Base-by-base conservation (phyloP, 805 yeast genomes). In the Candida patagonica region DNA sequence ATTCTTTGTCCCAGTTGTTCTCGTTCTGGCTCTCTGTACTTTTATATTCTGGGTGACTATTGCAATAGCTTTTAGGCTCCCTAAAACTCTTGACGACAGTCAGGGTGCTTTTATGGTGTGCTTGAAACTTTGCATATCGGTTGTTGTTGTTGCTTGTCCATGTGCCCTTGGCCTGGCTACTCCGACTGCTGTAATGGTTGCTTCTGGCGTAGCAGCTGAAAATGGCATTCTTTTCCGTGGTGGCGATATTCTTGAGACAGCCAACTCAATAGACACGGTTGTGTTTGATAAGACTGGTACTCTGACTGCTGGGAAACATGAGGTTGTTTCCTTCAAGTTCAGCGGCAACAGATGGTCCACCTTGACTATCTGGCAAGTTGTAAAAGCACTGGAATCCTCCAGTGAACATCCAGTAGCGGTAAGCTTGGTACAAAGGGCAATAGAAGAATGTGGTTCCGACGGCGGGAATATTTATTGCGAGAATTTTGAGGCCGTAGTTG, bases 171-270 rank as follows among this genome's bases (percentile, higher is more conserved):
- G 98, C 2, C 68, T 92, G 37, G 96, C 96, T 3, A 95, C 97
- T 0, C 99, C 99, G 1, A 94, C 98, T 1, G 97, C 97, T 0
- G 85, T 92, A 8, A 92, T 94, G 96, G 98, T 92, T 2, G 98
- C 96, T 6, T 89, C 97, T 2, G 98, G 98, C 30, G 80, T 86
- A 17, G 97, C 95, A 30, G 97, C 98, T 0, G 60, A 73, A 10
- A 69, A 85, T 58, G 97, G 98, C 15, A 81, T 92, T 4, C 66
- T 92, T 40, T 82, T 92, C 52, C 92, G 89, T 60, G 95, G 96
- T 35, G 98, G 96, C 17, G 94, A 81, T 38, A 74, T 83, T 12
- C 69, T 92, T 45, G 97, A 92, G 55, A 69, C 65, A 42, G 79
- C 92, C 6, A 74, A 74, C 51, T 62, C 69, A 15, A 67, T 85